Evolutionary conservation across 78 protist species (phyloP).

Genomic region (Anaeramoeba ignava): DNA sequence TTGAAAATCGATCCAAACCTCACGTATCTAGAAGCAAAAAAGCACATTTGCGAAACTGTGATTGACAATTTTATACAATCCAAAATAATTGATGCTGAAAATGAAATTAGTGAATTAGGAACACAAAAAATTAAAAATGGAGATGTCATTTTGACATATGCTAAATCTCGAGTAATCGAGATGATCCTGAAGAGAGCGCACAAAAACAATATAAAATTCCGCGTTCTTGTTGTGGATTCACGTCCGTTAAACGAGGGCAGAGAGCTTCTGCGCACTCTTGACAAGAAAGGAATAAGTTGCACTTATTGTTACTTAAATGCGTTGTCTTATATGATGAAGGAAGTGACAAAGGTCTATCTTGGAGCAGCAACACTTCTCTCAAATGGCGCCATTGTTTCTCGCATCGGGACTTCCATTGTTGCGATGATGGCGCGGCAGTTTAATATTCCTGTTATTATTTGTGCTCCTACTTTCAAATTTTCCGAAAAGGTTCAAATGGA

Average conservation of each 20-base stretch:
- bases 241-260: slow-evolving; percentile 76
- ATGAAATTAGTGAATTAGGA: slow-evolving; percentile 33
- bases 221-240: slow-evolving; percentile 75
- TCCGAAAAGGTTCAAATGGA: slow-evolving; percentile 71
- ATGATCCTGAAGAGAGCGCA: slow-evolving; percentile 43
- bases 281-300: slow-evolving; percentile 45
- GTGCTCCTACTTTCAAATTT: slow-evolving; percentile 90
- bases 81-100: slow-evolving; percentile 46
- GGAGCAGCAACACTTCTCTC: slow-evolving; percentile 71
- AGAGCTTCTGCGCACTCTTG: not conserved
- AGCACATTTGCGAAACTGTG: no score
- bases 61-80: no score
- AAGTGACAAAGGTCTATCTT: slow-evolving; percentile 60
- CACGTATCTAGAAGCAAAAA: no score
- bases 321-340: slow-evolving; percentile 64
- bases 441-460: slow-evolving; percentile 78
- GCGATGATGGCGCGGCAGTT: slow-evolving; percentile 62
- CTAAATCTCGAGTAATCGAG: slow-evolving; percentile 14
- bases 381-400: slow-evolving; percentile 64
- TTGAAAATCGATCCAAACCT: no score
- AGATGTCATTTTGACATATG: slow-evolving; percentile 69
- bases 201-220: slow-evolving; percentile 37
- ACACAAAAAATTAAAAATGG: slow-evolving; percentile 43
- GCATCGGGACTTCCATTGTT: slow-evolving; percentile 75
- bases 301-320: slow-evolving; percentile 61